A percentile compares a stretch with the other conserved stretches of the same genome.
These are phyloP conservation scores for Monosporascus sp. DNA, from an alignment of 2,329 filamentous ascomycete genomes.

Conservation along the genomic window DNA sequence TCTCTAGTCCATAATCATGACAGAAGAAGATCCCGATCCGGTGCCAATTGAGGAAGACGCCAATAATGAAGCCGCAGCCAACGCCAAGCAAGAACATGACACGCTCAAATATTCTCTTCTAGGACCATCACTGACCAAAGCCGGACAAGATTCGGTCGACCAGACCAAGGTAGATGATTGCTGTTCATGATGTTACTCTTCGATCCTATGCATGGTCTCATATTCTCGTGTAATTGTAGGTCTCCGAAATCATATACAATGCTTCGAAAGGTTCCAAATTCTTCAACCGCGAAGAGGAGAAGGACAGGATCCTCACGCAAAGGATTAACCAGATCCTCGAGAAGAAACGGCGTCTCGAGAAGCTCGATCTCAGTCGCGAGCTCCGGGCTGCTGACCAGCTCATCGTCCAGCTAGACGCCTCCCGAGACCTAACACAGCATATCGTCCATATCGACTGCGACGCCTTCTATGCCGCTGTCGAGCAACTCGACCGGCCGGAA, in stretches of 20 bases:
- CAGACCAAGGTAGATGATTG: conserved; percentile 63
- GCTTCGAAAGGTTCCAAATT: conserved; percentile 95
- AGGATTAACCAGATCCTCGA: conserved; percentile 79
- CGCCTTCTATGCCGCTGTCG: conserved; percentile 94
- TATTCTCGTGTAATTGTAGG: conserved; percentile 37
- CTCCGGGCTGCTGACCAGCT: conserved; percentile 74
- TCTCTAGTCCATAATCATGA: too few relatives aligned
- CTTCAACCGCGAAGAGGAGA: conserved; percentile 84
- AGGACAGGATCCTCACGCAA: conserved; percentile 74
- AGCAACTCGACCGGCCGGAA: conserved; percentile 78
- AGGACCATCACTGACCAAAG: conserved; percentile 88
- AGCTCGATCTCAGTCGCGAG: conserved; percentile 68
- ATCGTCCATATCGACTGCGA: conserved; percentile 95
- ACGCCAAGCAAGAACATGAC: conserved; percentile 28
- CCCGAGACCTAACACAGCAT: conserved; percentile 75
- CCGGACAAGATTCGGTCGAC: conserved; percentile 89
- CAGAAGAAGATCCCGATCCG: too few relatives aligned
- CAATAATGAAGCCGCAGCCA: too few relatives aligned
- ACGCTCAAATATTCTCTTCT: conserved; percentile 87
- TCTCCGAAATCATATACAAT: conserved; percentile 95
- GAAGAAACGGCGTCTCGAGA: conserved; percentile 71
- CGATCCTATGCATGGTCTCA: too few relatives aligned
- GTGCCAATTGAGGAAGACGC: too few relatives aligned
- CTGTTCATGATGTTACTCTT: not conserved
- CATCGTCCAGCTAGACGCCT: conserved; percentile 71